Evolutionary conservation across 306 rosid species (phyloP).

Genomic region (Gillenia trifoliata): DNA sequence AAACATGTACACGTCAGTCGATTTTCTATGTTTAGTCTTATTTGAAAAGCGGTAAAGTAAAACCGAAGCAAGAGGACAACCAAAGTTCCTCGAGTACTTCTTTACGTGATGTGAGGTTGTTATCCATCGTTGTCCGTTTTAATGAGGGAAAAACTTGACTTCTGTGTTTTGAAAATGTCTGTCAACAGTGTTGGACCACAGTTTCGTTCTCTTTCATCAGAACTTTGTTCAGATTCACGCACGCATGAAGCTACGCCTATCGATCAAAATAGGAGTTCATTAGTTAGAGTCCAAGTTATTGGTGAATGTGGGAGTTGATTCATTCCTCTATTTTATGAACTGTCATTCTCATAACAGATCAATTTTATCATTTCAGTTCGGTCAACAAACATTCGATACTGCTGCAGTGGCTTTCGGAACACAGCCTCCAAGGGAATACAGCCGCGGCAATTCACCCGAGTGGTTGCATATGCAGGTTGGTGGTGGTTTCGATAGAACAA

Average conservation of each 20-base stretch:
- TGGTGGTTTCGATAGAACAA: slow-evolving; percentile 69
- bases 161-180: background rate
- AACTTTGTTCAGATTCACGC: background rate
- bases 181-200: background rate
- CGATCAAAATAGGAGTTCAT: background rate
- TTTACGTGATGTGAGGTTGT: background rate
- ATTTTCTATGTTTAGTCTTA: background rate
- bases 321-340: slow-evolving; percentile 15
- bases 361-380: slow-evolving; percentile 45
- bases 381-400: slow-evolving; percentile 66
- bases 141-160: background rate
- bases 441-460: slow-evolving; percentile 73
- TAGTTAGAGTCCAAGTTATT: background rate
- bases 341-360: slow-evolving; percentile 22
- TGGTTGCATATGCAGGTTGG: slow-evolving; percentile 99
- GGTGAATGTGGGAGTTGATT: slow-evolving; percentile 3
- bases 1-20: background rate
- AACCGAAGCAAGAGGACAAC: background rate
- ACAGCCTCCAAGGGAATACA: slow-evolving; percentile 68
- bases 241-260: background rate
- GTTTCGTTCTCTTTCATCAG: background rate
- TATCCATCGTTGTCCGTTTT: background rate
- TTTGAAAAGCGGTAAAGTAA: background rate
- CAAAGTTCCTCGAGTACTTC: background rate
- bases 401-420: slow-evolving; percentile 54